Base-by-base conservation (phyloP, 805 yeast genomes). In the Millerozyma acaciae region DNA sequence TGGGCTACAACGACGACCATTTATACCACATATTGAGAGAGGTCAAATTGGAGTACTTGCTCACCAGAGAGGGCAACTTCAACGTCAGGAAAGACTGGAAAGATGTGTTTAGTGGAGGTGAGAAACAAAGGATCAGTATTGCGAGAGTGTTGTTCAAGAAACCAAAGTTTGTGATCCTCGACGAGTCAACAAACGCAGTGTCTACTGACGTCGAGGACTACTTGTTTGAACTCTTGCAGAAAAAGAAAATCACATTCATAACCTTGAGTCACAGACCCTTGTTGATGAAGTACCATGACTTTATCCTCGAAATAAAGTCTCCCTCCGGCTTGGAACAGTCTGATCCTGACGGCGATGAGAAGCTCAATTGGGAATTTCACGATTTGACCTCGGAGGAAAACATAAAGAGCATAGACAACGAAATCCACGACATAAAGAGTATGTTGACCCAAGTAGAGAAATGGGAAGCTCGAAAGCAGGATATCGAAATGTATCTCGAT, bases 61-160 rank as follows among this genome's bases (percentile, higher is more conserved):
- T 86, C 28, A 78, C 77, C 35, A 73, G 97, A 53, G 77, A 75
- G 45, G 73, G 73, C 6, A 70, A 65, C 42, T 64, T 75, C 53
- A 73, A 74, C 41, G 77, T 65, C 33, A 65, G 56, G 37, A 66
- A 80, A 38, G 86, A 80, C 44, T 88, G 96, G 96, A 80, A 80
- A 50, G 94, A 84, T 53, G 82, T 88, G n/a, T 71, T 88, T 43
- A 82, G 93, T 58, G 97, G 97, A n/a, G 97, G 97, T 37, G 97
- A 88, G 56, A 81, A 86, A 60, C 97, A 88, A 65, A 76, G 95
- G 52, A 73, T 88, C 55, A 78, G 86, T 56, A 84, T 88, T 64
- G 96, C 97, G 0, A 71, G 96, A 47, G 75, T 88, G 2, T 62
- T 88, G 45, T 86, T 81, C 62, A 85, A 83, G 53, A 74, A 75